phyloP scores from a whole-genome alignment of 129 eudicot genomes.

The Artemisia tridentata region DNA sequence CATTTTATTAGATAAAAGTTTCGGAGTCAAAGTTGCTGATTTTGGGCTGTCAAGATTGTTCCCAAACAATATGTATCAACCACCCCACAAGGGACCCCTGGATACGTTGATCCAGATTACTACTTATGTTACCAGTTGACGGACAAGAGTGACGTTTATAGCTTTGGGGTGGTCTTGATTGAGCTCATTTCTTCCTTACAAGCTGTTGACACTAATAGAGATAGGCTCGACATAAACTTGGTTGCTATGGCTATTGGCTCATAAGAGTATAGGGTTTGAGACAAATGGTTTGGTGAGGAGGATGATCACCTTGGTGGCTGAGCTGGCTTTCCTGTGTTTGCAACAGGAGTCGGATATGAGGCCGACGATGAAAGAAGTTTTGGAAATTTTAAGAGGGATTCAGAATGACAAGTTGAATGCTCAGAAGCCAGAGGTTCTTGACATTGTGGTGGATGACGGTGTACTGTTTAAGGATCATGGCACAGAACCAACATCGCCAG shows the following conservation, averaged over 20 bases:
- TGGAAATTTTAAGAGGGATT: slow-evolving; percentile 51
- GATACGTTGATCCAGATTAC: slow-evolving; percentile 93
- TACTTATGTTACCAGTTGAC: slow-evolving; percentile 77
- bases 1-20: slow-evolving; percentile 63
- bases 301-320: slow-evolving; percentile 68
- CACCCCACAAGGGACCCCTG: slow-evolving; percentile 96
- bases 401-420: slow-evolving; percentile 43
- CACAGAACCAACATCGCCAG: too few relatives aligned
- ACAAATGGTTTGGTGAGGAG: slow-evolving; percentile 44
- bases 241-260: slow-evolving; percentile 81
- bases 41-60: slow-evolving; percentile 88
- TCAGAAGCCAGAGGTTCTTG: slow-evolving; percentile 56
- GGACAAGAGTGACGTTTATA: slow-evolving; percentile 86
- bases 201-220: slow-evolving; percentile 78
- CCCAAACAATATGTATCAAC: slow-evolving; percentile 82
- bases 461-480: too few relatives aligned
- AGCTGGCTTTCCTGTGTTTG: slow-evolving; percentile 74
- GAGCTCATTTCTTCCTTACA: slow-evolving; percentile 81
- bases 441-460: slow-evolving; percentile 25
- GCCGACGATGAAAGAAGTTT: slow-evolving; percentile 86
- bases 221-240: slow-evolving; percentile 69
- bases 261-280: slow-evolving; percentile 52
- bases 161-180: slow-evolving; percentile 83
- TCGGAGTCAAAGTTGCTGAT: slow-evolving; percentile 81
- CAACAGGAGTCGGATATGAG: slow-evolving; percentile 80